These are phyloP conservation scores for Globisporangium okanoganense DNA, from an alignment of 352 stramenopile species.

Conservation along the genomic window DNA sequence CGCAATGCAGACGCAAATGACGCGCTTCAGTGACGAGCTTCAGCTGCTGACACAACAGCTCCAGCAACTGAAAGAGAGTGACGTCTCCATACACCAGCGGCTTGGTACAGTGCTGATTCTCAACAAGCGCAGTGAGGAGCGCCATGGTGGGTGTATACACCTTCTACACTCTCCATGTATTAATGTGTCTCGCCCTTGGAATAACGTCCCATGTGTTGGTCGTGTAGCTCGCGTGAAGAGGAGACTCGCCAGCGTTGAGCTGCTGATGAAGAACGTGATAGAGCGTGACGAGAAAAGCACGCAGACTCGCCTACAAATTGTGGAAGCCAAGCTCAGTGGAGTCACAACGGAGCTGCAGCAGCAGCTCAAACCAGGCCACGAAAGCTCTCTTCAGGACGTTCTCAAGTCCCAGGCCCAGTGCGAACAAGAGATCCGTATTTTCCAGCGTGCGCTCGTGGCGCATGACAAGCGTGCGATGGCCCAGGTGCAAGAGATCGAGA, in stretches of 20 bases:
- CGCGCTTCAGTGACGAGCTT: conserved; percentile 6
- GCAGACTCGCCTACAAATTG: too few relatives aligned
- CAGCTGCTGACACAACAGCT: not conserved
- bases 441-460: conserved; percentile 12
- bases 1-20: conserved; percentile 7
- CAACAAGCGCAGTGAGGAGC: not conserved
- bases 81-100: not conserved
- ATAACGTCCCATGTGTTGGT: too few relatives aligned
- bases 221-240: not conserved
- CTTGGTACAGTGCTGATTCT: not conserved
- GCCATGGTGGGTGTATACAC: not conserved
- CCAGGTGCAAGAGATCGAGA: not conserved
- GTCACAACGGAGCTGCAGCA: not conserved
- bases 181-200: too few relatives aligned
- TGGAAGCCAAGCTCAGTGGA: not conserved
- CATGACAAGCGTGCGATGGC: conserved; percentile 8
- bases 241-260: not conserved
- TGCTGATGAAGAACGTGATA: not conserved
- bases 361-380: not conserved
- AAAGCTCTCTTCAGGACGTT: conserved; percentile 3
- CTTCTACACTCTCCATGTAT: not conserved
- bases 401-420: conserved; percentile 9
- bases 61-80: not conserved
- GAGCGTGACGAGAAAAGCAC: not conserved
- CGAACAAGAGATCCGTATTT: conserved; percentile 12